phyloP scores from a whole-genome alignment of 164 flowering plant genomes.

The Buxus sempervirens region DNA sequence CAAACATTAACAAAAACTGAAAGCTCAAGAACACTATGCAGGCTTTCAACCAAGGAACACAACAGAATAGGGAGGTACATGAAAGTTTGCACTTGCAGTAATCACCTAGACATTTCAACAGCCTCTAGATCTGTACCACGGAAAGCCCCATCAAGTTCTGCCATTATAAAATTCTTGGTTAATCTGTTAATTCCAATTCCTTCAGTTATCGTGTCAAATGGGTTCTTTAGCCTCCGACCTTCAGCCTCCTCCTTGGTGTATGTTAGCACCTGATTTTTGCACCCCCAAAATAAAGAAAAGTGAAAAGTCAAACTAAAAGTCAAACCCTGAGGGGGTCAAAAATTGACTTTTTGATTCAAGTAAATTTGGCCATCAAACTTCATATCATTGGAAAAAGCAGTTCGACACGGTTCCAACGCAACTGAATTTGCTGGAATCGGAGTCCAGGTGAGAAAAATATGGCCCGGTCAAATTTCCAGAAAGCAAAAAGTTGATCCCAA shows the following conservation, averaged over 20 bases:
- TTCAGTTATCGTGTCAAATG: slow-evolving; percentile 98
- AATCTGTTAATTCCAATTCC: slow-evolving; percentile 93
- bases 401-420: no score
- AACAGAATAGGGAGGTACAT: background rate
- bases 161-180: slow-evolving; percentile 76
- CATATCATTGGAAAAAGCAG: no score
- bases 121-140: slow-evolving; percentile 88
- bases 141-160: slow-evolving; percentile 89
- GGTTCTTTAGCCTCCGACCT: slow-evolving; percentile 87
- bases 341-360: no score
- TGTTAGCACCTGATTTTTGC: no score
- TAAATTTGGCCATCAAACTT: no score
- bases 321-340: no score
- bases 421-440: no score
- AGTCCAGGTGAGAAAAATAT: no score
- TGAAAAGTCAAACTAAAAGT: no score
- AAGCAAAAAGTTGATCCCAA: no score
- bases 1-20: background rate
- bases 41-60: background rate
- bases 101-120: slow-evolving; percentile 96
- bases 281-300: no score
- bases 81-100: background rate
- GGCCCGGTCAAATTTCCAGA: no score
- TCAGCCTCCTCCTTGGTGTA: slow-evolving; percentile 95
- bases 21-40: background rate